A percentile compares a stretch with the other conserved stretches of the same genome.
Conservation (phyloP, 495 filamentous ascomycete species). For the Cercophora samala region DNA sequence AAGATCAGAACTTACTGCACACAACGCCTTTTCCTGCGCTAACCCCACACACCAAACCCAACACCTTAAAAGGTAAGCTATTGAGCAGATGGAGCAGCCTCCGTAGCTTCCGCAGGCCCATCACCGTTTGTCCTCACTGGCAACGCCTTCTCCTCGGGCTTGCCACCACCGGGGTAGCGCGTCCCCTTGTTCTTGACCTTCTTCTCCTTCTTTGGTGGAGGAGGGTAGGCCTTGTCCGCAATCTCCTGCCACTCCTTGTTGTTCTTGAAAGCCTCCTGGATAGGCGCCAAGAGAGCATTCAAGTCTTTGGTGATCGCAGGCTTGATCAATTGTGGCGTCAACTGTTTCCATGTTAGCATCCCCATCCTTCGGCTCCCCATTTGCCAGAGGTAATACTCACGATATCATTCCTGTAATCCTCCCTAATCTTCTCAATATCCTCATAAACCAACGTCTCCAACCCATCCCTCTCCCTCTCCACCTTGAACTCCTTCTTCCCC, state of each 20-base stretch:
- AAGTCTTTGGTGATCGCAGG: conserved; percentile 67
- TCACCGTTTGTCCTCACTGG: conserved; percentile 18
- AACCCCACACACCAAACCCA: not conserved
- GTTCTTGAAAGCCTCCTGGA: conserved; percentile 65
- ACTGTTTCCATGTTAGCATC: conserved; percentile 44
- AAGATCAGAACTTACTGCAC: not conserved
- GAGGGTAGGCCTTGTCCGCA: conserved; percentile 57
- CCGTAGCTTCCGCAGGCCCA: not conserved
- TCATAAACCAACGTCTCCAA: conserved; percentile 75
- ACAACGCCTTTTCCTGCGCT: conserved; percentile 1
- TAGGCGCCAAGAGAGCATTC: conserved; percentile 68
- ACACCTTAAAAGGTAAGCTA: not conserved
- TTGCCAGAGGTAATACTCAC: conserved; percentile 48
- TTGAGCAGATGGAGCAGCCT: conserved; percentile 8
- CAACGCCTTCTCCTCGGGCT: conserved; percentile 13
- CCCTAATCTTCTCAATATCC: conserved; percentile 63
- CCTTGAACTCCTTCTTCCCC: conserved; percentile 50
- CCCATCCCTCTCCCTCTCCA: conserved; percentile 59
- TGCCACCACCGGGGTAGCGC: conserved; percentile 43
- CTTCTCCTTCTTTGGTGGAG: conserved; percentile 27
- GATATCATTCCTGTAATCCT: conserved; percentile 76
- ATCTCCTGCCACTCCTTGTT: conserved; percentile 79
- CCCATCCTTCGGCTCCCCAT: no score
- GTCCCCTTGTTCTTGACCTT: conserved; percentile 62
- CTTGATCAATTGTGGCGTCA: conserved; percentile 84